phyloP scores from a whole-genome alignment of 2,329 filamentous ascomycete species.

The Exophiala lecanii-corni region DNA sequence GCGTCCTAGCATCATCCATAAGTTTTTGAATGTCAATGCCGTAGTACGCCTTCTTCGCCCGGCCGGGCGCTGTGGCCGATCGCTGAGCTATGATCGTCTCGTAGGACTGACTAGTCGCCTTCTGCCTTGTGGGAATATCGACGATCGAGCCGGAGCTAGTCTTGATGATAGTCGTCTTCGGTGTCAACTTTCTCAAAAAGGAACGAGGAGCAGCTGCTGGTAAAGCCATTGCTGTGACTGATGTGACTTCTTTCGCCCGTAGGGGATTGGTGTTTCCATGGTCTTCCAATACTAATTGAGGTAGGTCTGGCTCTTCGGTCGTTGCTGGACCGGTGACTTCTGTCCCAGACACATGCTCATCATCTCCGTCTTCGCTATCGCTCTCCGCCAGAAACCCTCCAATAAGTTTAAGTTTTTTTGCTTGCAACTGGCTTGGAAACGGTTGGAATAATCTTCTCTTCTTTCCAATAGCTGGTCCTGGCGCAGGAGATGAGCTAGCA shows the following conservation, averaged over 20 bases:
- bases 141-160: slow-evolving; percentile 48
- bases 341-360: too few relatives aligned
- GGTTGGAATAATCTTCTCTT: slow-evolving; percentile 38
- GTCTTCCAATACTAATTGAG: too few relatives aligned
- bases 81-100: slow-evolving; percentile 52
- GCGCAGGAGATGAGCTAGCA: slow-evolving; percentile 35
- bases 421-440: slow-evolving; percentile 26
- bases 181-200: slow-evolving; percentile 14
- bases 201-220: slow-evolving; percentile 10
- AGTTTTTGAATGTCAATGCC: slow-evolving; percentile 87
- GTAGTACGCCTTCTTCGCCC: slow-evolving; percentile 67
- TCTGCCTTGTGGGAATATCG: slow-evolving; percentile 38
- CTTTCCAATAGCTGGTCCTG: slow-evolving; percentile 28
- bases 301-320: slow-evolving; percentile 1
- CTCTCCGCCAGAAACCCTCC: slow-evolving; percentile 41
- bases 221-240: neutral
- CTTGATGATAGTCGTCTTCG: slow-evolving; percentile 33
- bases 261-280: slow-evolving; percentile 2
- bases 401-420: slow-evolving; percentile 38
- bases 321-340: too few relatives aligned
- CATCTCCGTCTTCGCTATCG: slow-evolving; percentile 35
- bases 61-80: slow-evolving; percentile 47
- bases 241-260: slow-evolving; percentile 3
- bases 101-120: slow-evolving; percentile 40
- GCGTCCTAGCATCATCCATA: slow-evolving; percentile 65